Evolutionary conservation across 305 asterid species (phyloP).

Genomic region (Rubia balearica): DNA sequence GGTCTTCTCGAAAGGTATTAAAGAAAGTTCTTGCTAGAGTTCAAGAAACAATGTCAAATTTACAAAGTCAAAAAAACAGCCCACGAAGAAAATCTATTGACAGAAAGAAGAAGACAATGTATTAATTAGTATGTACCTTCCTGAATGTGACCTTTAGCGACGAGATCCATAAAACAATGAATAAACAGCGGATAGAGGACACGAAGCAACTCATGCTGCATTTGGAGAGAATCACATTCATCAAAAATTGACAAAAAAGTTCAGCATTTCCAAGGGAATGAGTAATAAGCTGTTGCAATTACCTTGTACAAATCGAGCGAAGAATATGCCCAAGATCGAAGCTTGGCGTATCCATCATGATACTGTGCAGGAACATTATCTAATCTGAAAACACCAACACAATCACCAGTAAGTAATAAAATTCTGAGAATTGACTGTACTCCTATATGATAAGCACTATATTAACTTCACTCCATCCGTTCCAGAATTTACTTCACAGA

Average conservation of each 20-base stretch:
- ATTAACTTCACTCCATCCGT: neutral
- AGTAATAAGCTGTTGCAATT: neutral
- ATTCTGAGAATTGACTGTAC: neutral
- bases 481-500: too few relatives aligned
- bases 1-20: conserved; percentile 84
- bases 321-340: conserved; percentile 88
- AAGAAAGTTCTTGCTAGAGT: conserved; percentile 71
- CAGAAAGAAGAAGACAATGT: neutral
- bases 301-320: conserved; percentile 93
- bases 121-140: conserved; percentile 47
- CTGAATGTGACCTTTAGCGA: conserved; percentile 72
- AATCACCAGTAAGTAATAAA: neutral
- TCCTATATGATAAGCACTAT: neutral
- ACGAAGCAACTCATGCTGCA: conserved; percentile 94
- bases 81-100: conserved; percentile 12
- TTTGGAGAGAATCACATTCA: neutral
- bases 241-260: neutral
- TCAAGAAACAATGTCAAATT: conserved; percentile 9
- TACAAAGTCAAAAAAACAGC: conserved; percentile 4
- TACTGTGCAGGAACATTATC: conserved; percentile 65
- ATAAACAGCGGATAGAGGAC: conserved; percentile 84
- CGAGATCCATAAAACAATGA: conserved; percentile 92
- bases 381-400: conserved; percentile 39
- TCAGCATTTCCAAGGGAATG: neutral
- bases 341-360: conserved; percentile 78